These are phyloP conservation scores for Apiospora kogelbergensis DNA, from an alignment of 2,329 filamentous ascomycete species.

Conservation along the genomic window DNA sequence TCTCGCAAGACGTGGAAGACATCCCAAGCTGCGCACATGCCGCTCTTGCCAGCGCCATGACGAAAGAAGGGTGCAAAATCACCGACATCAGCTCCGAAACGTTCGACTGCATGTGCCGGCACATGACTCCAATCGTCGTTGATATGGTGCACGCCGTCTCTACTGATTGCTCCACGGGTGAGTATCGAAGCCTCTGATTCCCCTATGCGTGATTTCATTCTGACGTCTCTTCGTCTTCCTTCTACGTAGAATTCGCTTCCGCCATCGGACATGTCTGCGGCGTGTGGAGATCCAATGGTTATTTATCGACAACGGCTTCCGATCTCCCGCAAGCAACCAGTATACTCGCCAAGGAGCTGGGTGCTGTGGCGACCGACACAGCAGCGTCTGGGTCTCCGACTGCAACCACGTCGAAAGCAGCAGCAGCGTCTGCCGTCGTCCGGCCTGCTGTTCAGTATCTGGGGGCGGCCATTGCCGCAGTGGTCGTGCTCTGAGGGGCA, in stretches of 20 bases:
- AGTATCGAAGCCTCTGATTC: neutral
- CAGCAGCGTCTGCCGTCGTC: neutral
- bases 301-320: neutral
- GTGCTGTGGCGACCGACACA: neutral
- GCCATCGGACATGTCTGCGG: neutral
- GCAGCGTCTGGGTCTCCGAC: neutral
- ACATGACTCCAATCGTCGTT: neutral
- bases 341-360: neutral
- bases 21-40: neutral
- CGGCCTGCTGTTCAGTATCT: neutral
- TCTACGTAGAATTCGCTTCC: neutral
- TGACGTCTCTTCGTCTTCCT: neutral
- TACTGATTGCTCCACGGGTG: neutral
- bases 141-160: neutral
- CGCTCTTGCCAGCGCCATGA: neutral
- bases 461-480: neutral
- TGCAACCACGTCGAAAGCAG: neutral
- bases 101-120: neutral
- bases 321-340: neutral
- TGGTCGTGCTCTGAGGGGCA: neutral
- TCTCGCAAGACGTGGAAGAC: neutral
- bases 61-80: neutral
- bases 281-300: neutral
- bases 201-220: neutral
- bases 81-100: neutral